phyloP scores from a whole-genome alignment of 2,329 filamentous ascomycete genomes.

The Fusarium sp. region DNA sequence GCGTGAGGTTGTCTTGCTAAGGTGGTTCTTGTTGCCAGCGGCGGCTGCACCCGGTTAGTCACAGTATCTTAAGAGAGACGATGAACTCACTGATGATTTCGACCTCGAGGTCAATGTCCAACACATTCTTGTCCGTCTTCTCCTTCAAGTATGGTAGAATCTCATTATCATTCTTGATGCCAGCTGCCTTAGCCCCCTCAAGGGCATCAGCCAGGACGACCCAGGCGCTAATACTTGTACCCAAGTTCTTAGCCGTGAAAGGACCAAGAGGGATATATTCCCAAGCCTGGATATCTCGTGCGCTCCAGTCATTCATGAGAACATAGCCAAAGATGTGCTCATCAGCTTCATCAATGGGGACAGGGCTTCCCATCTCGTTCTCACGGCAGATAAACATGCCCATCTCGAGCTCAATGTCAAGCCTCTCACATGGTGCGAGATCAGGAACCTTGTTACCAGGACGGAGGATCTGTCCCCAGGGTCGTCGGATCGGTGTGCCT shows the following conservation, averaged over 20 bases:
- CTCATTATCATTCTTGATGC: conserved; percentile 47
- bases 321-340: conserved; percentile 76
- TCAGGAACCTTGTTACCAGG: conserved; percentile 58
- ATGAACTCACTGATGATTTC: conserved; percentile 49
- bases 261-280: conserved; percentile 71
- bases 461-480: conserved; percentile 75
- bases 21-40: conserved; percentile 45
- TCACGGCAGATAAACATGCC: conserved; percentile 76
- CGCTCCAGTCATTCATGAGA: conserved; percentile 72
- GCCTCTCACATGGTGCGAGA: conserved; percentile 65
- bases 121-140: conserved; percentile 49
- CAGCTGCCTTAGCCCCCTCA: conserved; percentile 38
- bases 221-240: conserved; percentile 70
- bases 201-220: conserved; percentile 69
- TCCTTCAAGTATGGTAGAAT: conserved; percentile 64
- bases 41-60: conserved; percentile 39
- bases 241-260: conserved; percentile 69
- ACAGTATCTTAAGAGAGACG: accelerated
- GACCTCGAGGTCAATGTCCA: conserved; percentile 52
- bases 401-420: conserved; percentile 83
- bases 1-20: conserved; percentile 48
- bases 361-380: conserved; percentile 73
- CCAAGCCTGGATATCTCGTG: conserved; percentile 68
- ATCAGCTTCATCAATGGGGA: conserved; percentile 72
- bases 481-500: conserved; percentile 75